Base-by-base conservation (phyloP, 345 rosid genomes). In the Cochlearia excelsa region DNA sequence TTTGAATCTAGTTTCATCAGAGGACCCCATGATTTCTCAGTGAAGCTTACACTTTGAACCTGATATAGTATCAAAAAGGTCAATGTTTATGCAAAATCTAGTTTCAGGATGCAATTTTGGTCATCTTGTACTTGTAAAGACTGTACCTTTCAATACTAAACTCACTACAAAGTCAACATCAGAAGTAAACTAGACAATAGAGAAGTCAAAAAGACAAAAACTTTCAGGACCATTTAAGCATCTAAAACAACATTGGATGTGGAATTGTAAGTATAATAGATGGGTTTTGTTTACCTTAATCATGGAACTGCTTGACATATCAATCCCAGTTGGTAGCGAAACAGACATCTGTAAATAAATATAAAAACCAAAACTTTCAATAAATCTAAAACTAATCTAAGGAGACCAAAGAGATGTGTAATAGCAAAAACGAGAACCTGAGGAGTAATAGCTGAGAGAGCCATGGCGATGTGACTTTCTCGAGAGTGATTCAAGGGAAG, bases 31-130 rank as follows among this genome's bases (percentile, higher is more conserved):
- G 89, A 78, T 61, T 71, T 83, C 52, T 79, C 77, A 41, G 76
- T 52, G 46, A 89, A 80, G 71, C 79, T 76, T 58, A 82, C 9
- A 78, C 71, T 76, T 54, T 77, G 70, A 27, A 81, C 61, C 99
- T 93, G 80, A 78, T 74, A 59, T 61, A 74, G 41, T 70, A 61
- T 42, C 37, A 7, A 40, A 55, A 48, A 29, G 35, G 47, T 51
- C 71, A 59, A 58, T 52, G 63, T 27, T 41, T 48, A 47, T 49
- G 9, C 46, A 49, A 50, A 49, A 37, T 10, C 33, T 26, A 48
- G 33, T 44, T 46, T 5, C 5, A 40, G 4, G 29, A 9, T 6
- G 8, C 51, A 66, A 55, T 6, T 48, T 61, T 54, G 61, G 50
- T 47, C 50, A 47, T 54, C 67, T 54, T 6, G 48, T 26, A 43